phyloP scores from a whole-genome alignment of 441 rosid species.

The Aquilaria agallochum region DNA sequence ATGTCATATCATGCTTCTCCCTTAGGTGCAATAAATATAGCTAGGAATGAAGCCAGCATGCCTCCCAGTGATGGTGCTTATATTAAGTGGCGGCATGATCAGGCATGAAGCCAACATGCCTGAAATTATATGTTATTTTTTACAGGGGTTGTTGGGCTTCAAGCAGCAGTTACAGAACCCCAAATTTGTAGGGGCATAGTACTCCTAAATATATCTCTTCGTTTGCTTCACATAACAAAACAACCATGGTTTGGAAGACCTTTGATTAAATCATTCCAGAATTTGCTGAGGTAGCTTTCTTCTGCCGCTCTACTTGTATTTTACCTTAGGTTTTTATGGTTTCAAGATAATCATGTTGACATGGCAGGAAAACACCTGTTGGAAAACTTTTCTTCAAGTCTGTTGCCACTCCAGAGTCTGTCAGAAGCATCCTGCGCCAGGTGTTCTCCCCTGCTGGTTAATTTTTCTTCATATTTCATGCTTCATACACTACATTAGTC shows the following conservation, averaged over 20 bases:
- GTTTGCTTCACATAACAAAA: conserved; percentile 88
- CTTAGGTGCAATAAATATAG: too few species aligned
- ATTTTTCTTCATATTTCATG: too few species aligned
- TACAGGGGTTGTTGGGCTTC: conserved; percentile 88
- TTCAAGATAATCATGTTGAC: conserved; percentile 10
- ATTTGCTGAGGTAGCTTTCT: conserved; percentile 57
- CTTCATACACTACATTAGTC: too few species aligned
- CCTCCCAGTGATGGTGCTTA: too few species aligned
- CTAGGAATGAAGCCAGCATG: too few species aligned
- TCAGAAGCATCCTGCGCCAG: conserved; percentile 72
- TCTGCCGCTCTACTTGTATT: conserved; percentile 1
- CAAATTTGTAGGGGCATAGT: conserved; percentile 64
- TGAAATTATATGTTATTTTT: conserved; percentile 6
- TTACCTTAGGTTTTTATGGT: not conserved
- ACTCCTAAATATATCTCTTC: conserved; percentile 72
- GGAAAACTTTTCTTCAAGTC: conserved; percentile 60
- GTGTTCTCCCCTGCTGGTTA: conserved; percentile 22
- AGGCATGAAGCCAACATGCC: not conserved
- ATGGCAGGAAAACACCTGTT: conserved; percentile 65
- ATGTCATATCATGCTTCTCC: too few species aligned
- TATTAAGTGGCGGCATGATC: not conserved
- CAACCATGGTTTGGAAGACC: conserved; percentile 83
- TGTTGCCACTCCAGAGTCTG: conserved; percentile 65
- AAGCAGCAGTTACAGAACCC: conserved; percentile 76
- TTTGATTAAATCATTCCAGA: conserved; percentile 74